phyloP scores from a whole-genome alignment of 805 yeast species.

The Candida methanosorbosa region DNA sequence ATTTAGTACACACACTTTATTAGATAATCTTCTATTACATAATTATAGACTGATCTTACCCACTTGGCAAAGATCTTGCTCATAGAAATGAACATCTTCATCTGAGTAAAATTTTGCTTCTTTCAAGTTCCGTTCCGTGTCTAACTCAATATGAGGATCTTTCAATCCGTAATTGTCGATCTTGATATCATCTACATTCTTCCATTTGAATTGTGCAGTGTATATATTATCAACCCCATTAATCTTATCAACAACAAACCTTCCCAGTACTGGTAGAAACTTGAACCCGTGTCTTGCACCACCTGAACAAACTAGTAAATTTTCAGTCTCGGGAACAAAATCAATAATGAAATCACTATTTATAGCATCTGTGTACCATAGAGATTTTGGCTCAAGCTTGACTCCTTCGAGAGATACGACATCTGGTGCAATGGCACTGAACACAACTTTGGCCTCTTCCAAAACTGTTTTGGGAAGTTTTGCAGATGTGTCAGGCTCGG shows the following conservation, averaged over 20 bases:
- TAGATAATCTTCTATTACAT: too few relatives aligned
- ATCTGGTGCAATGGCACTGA: constrained; percentile 20
- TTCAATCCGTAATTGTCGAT: constrained; percentile 22
- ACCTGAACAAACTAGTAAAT: constrained; percentile 24
- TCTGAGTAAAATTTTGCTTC: too few relatives aligned
- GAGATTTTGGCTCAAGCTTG: constrained; percentile 14
- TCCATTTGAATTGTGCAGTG: constrained; percentile 25
- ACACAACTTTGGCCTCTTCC: constrained; percentile 17
- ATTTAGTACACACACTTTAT: too few relatives aligned
- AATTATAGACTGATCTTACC: too few relatives aligned
- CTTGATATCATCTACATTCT: constrained; percentile 13
- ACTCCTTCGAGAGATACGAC: constrained; percentile 11
- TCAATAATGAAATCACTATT: constrained; percentile 23
- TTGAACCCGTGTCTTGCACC: constrained; percentile 29
- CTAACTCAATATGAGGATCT: too few relatives aligned
- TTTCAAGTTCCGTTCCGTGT: too few relatives aligned
- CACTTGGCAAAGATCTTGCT: too few relatives aligned
- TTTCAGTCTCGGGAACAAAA: constrained; percentile 21
- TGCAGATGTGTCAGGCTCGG: constrained; percentile 23
- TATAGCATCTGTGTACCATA: constrained; percentile 26
- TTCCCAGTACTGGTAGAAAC: constrained; percentile 25
- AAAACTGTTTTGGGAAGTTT: constrained; percentile 16
- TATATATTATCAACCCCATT: constrained; percentile 23
- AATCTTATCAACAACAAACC: constrained; percentile 22
- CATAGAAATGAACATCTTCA: too few relatives aligned